Percentiles rank a stretch among this genome's conserved stretches.
Evolutionary conservation across 1,284 basidiomycete species (phyloP).

Genomic region (Papiliotrema fonsecae): DNA sequence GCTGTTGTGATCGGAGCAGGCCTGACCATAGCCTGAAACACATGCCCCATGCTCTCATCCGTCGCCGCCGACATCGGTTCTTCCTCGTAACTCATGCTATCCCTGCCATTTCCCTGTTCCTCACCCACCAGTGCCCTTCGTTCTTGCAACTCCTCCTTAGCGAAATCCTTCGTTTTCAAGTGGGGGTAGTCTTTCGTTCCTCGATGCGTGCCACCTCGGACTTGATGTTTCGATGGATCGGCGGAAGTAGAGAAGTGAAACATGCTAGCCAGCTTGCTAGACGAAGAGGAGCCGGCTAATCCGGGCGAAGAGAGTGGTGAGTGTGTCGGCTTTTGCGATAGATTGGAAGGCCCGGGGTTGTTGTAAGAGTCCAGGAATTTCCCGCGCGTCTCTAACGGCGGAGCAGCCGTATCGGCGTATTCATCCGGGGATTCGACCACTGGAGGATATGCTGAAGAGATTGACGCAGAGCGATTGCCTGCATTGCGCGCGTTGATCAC

Average conservation of each 20-base stretch:
- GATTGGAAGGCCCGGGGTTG: neutral
- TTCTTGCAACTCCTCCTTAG: slow-evolving; percentile 31
- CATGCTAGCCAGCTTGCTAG: slow-evolving; percentile 6
- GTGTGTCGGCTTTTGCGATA: slow-evolving; percentile 2
- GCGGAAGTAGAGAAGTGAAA: slow-evolving; percentile 7
- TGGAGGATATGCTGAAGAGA: slow-evolving; percentile 3
- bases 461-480: slow-evolving; percentile 1
- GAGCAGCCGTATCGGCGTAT: neutral
- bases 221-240: slow-evolving; percentile 8
- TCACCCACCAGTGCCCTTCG: slow-evolving; percentile 23
- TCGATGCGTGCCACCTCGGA: slow-evolving; percentile 24
- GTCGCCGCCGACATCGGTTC: slow-evolving; percentile 7
- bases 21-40: neutral
- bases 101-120: neutral
- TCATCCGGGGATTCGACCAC: slow-evolving; percentile 6
- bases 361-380: slow-evolving; percentile 12
- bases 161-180: slow-evolving; percentile 15
- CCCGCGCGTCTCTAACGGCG: no score
- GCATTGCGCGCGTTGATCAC: neutral
- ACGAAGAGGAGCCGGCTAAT: no score
- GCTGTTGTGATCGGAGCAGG: neutral
- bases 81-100: neutral
- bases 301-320: neutral
- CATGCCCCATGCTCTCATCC: slow-evolving; percentile 6
- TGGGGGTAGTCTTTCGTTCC: slow-evolving; percentile 37